Conservation (phyloP, 495 filamentous ascomycete genomes). For the Penicillium egyptiacum region DNA sequence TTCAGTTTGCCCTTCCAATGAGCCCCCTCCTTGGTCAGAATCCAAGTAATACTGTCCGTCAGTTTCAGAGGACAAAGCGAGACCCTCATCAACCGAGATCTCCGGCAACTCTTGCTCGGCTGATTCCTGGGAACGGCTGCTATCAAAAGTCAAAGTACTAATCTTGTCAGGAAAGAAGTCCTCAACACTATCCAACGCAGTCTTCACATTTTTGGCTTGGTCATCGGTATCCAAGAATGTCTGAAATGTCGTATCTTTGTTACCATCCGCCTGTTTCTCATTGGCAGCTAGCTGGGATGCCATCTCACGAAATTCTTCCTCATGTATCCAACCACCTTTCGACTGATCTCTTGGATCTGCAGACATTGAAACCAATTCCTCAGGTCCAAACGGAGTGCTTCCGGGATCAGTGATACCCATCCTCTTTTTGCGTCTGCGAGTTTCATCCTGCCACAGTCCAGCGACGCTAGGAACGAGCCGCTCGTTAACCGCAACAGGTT, state of each 20-base stretch:
- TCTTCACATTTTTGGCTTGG: conserved; percentile 63
- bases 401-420: conserved; percentile 61
- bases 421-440: conserved; percentile 67
- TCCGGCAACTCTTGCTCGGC: conserved; percentile 21
- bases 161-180: conserved; percentile 78
- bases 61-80: conserved; percentile 46
- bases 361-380: conserved; percentile 82
- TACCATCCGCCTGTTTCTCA: conserved; percentile 57
- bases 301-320: conserved; percentile 74
- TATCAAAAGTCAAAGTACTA: conserved; percentile 25
- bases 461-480: conserved; percentile 93
- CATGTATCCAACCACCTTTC: conserved; percentile 81
- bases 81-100: conserved; percentile 49
- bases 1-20: conserved; percentile 4
- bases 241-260: conserved; percentile 56
- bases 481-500: conserved; percentile 61
- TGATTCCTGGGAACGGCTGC: conserved; percentile 1
- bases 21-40: conserved; percentile 1
- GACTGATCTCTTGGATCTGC: conserved; percentile 70
- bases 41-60: conserved; percentile 13
- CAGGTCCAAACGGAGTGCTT: conserved; percentile 73
- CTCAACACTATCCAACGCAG: conserved; percentile 76
- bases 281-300: conserved; percentile 58
- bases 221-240: conserved; percentile 55
- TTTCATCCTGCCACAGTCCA: conserved; percentile 90